Percentiles rank a stretch among this genome's conserved stretches.
Evolutionary conservation across 2,329 filamentous ascomycete species (phyloP).

Genomic region (Aspergillus sp.): DNA sequence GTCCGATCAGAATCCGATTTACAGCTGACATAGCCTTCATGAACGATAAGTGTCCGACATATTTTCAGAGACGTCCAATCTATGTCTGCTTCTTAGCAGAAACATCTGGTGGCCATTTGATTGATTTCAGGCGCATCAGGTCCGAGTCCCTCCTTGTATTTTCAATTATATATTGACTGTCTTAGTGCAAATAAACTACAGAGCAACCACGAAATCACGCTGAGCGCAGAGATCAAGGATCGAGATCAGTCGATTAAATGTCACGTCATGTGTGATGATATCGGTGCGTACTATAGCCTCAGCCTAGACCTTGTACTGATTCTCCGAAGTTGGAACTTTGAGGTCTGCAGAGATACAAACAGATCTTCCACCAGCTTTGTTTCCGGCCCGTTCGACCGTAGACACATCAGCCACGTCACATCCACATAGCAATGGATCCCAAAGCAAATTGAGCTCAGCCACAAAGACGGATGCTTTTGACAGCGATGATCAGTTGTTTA

Average conservation of each 20-base stretch:
- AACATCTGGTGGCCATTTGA: constrained; percentile 65
- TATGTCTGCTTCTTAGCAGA: constrained; percentile 74
- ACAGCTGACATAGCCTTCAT: constrained; percentile 68
- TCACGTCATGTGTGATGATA: constrained; percentile 79
- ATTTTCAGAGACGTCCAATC: constrained; percentile 65
- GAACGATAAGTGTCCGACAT: constrained; percentile 62
- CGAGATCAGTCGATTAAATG: constrained; percentile 62
- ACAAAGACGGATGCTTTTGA: constrained; percentile 51
- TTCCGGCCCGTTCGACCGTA: constrained; percentile 30
- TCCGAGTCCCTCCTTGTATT: constrained; percentile 21
- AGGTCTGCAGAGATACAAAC: constrained; percentile 54
- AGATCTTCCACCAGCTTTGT: constrained; percentile 47
- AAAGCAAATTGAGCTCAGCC: constrained; percentile 5
- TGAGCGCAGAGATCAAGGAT: constrained; percentile 56
- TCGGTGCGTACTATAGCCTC: constrained; percentile 52
- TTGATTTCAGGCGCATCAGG: constrained; percentile 67
- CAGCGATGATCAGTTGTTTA: constrained; percentile 54
- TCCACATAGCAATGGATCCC: constrained; percentile 20
- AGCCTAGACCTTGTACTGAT: constrained; percentile 11
- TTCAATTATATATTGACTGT: background rate
- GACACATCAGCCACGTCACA: constrained; percentile 16
- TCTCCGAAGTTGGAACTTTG: constrained; percentile 54
- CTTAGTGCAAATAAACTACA: constrained; percentile 63
- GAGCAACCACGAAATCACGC: constrained; percentile 60
- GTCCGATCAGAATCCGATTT: constrained; percentile 59